Evolutionary conservation across 306 rosid species (phyloP), one percentile per base, ranked within the genome.

Genomic region (Cicer arietinum): DNA sequence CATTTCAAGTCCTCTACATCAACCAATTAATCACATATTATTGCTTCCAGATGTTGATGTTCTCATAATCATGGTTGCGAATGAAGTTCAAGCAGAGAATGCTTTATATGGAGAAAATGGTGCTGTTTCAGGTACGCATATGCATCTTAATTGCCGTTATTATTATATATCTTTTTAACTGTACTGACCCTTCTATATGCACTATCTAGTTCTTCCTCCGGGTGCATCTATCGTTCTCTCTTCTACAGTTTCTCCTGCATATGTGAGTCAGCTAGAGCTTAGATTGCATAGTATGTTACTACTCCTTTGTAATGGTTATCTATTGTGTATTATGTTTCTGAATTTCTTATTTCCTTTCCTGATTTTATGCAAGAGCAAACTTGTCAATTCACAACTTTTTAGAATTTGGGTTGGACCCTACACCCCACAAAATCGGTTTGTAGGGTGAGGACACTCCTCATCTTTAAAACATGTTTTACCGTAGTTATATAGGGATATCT

Each of bases 221-320:
- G 98, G 97, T 67, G 94, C 98, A 77, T 77, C 96, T 51, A 80
- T 94, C 30, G 75, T 94, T 65, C 91, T 94, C 62, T 88, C 94
- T 52, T 94, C 98, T 73, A 94, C 98, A 5, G 98, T 94, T 84
- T 94, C 98, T 90, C 98, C 96, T 59, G 97, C 87, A 85, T 94
- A 80, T 64, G 89, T 94, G 83, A 83, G 86, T 84, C 88, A 90
- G 87, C 90, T 94, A 41, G 91, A 94, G 79, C 89, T 18, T 17
- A 90, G 91, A 60, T 81, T 91, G 75, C 89, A 82, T 69, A 85
- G 97, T 94, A 91, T 41, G 96, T 85, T 71, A 75, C 83, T 61
- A 16, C 30, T 48, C 67, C 51, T 8, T 18, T 78, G 58, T 69
- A 72, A 78, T 74, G 30, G 64, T 78, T 81, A 68, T 57, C 45